These are phyloP conservation scores for Phytophthora syringae DNA, from an alignment of 352 stramenopile species.

Conservation along the genomic window DNA sequence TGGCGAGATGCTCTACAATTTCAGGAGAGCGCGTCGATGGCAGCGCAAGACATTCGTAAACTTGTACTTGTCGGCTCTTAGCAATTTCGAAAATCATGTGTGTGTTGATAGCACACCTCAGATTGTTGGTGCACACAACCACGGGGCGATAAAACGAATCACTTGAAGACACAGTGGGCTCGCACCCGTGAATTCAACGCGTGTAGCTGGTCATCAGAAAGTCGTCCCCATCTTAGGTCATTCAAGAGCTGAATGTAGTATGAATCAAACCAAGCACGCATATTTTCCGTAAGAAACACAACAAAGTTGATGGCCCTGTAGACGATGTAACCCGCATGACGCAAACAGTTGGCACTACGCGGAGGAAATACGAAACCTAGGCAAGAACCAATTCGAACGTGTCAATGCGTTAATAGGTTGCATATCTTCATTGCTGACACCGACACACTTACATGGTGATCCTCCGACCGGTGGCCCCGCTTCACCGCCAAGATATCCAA, in stretches of 20 bases:
- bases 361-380: too few relatives aligned
- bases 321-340: too few relatives aligned
- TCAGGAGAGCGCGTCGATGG: neutral
- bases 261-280: constrained; percentile 1
- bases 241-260: constrained; percentile 6
- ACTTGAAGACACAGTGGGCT: too few relatives aligned
- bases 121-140: constrained; percentile 13
- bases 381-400: too few relatives aligned
- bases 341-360: too few relatives aligned
- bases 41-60: constrained; percentile 7
- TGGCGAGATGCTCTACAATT: constrained; percentile 2
- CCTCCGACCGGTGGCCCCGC: too few relatives aligned
- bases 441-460: too few relatives aligned
- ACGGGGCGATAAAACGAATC: constrained; percentile 9
- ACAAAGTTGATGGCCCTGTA: constrained; percentile 13
- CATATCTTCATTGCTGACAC: too few relatives aligned
- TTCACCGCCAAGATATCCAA: neutral
- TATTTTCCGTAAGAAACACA: constrained; percentile 16
- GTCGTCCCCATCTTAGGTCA: constrained; percentile 3
- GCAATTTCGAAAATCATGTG: constrained; percentile 9
- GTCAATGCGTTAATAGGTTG: too few relatives aligned
- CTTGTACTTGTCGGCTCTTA: neutral
- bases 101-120: constrained; percentile 8
- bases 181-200: too few relatives aligned
- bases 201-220: too few relatives aligned